These are phyloP conservation scores for Fraxinus paxiana DNA, from an alignment of 305 asterid species.

Conservation along the genomic window DNA sequence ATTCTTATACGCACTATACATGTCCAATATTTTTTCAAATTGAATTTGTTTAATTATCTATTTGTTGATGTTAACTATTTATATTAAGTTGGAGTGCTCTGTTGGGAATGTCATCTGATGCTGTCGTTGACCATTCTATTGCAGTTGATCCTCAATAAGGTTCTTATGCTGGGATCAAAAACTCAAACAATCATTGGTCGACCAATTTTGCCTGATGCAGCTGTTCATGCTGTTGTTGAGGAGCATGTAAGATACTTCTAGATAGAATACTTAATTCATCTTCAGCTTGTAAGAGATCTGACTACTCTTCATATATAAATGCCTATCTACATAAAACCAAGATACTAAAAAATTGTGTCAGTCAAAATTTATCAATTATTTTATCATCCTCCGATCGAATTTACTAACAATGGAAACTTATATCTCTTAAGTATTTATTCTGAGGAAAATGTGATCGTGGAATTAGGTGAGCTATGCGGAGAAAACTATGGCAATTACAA, in stretches of 20 bases:
- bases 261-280: neutral
- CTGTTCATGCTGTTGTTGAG: slow-evolving; percentile 96
- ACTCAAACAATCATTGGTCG: slow-evolving; percentile 83
- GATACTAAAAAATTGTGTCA: neutral
- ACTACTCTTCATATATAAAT: neutral
- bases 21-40: neutral
- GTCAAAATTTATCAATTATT: slow-evolving; percentile 3
- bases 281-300: slow-evolving; percentile 5
- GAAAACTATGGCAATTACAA: neutral
- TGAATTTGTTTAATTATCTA: neutral
- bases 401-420: slow-evolving; percentile 13
- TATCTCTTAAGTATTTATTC: neutral
- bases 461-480: slow-evolving; percentile 15
- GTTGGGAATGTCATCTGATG: slow-evolving; percentile 16
- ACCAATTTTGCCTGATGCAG: slow-evolving; percentile 81
- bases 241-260: slow-evolving; percentile 71
- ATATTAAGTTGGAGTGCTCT: neutral
- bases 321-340: neutral
- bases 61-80: slow-evolving; percentile 9
- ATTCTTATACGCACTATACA: neutral
- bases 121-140: slow-evolving; percentile 18
- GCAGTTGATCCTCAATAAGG: slow-evolving; percentile 81
- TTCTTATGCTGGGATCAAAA: slow-evolving; percentile 80
- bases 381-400: neutral
- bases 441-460: slow-evolving; percentile 7